Percentiles rank a stretch among this genome's conserved stretches.
These are phyloP conservation scores for Blastobotrys serpentis DNA, from an alignment of 1,139 yeast genomes.

Conservation along the genomic window DNA sequence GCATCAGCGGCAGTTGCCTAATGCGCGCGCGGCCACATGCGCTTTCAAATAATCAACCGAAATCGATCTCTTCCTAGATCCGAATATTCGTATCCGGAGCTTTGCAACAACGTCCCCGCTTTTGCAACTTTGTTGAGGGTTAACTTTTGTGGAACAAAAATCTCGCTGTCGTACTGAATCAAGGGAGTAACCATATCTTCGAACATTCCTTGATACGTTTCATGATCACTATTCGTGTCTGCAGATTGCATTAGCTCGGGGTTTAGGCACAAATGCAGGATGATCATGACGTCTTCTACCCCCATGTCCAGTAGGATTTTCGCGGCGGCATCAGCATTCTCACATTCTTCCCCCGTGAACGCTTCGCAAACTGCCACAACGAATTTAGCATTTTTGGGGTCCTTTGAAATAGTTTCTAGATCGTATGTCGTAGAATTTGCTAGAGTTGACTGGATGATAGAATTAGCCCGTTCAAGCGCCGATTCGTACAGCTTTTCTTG, in stretches of 20 bases:
- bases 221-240: conserved; percentile 8
- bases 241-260: not conserved
- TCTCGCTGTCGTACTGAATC: conserved; percentile 3
- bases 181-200: conserved; percentile 10
- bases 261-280: conserved; percentile 19
- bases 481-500: conserved; percentile 19
- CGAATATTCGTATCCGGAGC: conserved; percentile 16
- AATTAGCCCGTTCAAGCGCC: conserved; percentile 17
- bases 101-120: conserved; percentile 17
- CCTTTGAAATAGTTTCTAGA: conserved; percentile 3
- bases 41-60: conserved; percentile 10
- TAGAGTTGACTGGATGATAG: conserved; percentile 5
- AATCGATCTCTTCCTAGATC: conserved; percentile 20
- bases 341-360: conserved; percentile 14
- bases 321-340: conserved; percentile 8
- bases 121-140: conserved; percentile 8
- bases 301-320: conserved; percentile 22
- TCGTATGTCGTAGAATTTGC: conserved; percentile 1
- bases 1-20: too few relatives aligned
- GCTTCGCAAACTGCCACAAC: conserved; percentile 10
- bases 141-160: conserved; percentile 10
- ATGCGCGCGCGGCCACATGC: too few relatives aligned
- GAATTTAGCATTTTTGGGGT: conserved; percentile 7
- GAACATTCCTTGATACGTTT: conserved; percentile 11
- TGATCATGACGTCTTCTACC: conserved; percentile 23